Evolutionary conservation across 148 eudicot species (phyloP).

Genomic region (Amaranthus palmeri): DNA sequence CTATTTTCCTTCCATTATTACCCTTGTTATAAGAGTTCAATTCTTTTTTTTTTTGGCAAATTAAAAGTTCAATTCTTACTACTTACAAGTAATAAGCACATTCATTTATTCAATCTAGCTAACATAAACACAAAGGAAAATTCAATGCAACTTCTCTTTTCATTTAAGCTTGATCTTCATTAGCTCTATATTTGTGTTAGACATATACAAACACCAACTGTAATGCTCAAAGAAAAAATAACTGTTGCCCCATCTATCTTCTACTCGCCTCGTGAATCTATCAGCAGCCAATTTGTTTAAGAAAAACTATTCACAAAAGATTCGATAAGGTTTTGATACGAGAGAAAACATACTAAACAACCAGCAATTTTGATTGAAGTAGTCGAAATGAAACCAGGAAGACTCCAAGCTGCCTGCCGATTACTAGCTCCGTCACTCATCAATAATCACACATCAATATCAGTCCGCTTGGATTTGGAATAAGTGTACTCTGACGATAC

Average conservation of each 20-base stretch:
- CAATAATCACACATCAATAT: slow-evolving; percentile 67
- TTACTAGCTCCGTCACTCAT: slow-evolving; percentile 3
- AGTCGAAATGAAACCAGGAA: background rate
- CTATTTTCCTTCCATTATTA: too few relatives aligned
- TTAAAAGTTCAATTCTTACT: too few relatives aligned
- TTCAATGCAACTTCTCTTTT: background rate
- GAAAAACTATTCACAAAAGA: background rate
- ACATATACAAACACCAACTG: background rate
- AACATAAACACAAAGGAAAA: background rate
- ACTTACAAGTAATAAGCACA: too few relatives aligned
- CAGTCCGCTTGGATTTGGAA: slow-evolving; percentile 64
- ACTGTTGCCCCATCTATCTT: background rate
- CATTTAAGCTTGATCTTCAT: background rate
- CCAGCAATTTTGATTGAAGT: background rate
- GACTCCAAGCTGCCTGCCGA: background rate
- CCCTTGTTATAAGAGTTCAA: too few relatives aligned
- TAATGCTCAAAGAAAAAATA: background rate
- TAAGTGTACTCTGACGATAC: slow-evolving; percentile 42
- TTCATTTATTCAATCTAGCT: too few relatives aligned
- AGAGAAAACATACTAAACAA: background rate
- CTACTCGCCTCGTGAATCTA: background rate
- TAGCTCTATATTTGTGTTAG: background rate
- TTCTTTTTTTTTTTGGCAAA: too few relatives aligned
- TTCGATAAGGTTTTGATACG: background rate
- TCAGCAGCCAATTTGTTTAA: background rate